A percentile compares a stretch with the other conserved stretches of the same genome.
Conservation (phyloP, 495 filamentous ascomycete species). For the Lasiosphaeria hispida region DNA sequence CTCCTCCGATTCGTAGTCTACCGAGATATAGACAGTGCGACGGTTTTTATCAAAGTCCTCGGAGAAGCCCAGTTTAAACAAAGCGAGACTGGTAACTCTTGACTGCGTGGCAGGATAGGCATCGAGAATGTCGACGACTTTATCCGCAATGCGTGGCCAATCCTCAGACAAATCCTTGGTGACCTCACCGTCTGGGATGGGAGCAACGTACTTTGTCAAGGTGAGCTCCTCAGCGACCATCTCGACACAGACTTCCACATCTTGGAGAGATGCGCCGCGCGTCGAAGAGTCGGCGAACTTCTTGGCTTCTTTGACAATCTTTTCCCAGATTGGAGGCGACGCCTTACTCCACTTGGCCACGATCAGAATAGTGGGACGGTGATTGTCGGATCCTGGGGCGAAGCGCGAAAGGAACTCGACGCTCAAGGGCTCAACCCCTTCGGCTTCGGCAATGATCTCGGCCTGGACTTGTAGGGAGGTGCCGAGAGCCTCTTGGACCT, state of each 20-base stretch:
- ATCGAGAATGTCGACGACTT: too few species aligned
- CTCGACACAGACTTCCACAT: not conserved
- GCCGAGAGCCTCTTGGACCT: not conserved
- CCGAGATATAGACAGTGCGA: too few species aligned
- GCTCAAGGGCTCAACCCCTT: not conserved
- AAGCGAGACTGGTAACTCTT: not conserved
- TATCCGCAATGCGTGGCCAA: too few species aligned
- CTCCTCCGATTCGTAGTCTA: too few species aligned
- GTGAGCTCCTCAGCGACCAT: too few species aligned
- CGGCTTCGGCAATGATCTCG: not conserved
- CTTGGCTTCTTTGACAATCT: too few species aligned
- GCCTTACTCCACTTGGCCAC: not conserved
- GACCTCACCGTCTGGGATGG: too few species aligned
- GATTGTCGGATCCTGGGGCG: not conserved
- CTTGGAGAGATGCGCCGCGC: not conserved
- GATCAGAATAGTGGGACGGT: not conserved
- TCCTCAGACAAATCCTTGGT: too few species aligned
- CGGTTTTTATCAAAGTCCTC: too few species aligned
- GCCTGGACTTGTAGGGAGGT: not conserved
- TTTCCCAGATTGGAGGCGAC: not conserved
- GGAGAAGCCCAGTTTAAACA: too few species aligned
- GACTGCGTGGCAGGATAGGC: too few species aligned
- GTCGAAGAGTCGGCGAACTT: not conserved
- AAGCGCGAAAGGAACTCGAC: not conserved
- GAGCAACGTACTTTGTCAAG: too few species aligned